Evolutionary conservation across 2,329 filamentous ascomycete genomes (phyloP).

Genomic region (Catunica adiposa): DNA sequence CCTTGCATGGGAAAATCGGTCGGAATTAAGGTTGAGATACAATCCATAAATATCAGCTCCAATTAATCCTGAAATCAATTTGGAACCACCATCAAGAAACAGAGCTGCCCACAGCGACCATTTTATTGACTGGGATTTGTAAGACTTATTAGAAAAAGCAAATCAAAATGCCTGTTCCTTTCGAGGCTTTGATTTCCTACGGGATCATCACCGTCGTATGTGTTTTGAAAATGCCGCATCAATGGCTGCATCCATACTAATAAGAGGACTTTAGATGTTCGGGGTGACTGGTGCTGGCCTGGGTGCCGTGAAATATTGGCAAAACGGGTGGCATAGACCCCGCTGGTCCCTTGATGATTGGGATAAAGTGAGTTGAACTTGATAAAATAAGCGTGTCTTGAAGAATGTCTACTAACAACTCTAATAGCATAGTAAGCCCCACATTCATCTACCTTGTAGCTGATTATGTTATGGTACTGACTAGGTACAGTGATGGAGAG

Average conservation of each 20-base stretch:
- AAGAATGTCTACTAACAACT: constrained; percentile 19
- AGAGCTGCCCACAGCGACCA: too few relatives aligned
- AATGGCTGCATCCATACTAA: constrained; percentile 17
- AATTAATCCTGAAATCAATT: too few relatives aligned
- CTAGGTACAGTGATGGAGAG: constrained; percentile 43
- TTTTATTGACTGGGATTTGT: too few relatives aligned
- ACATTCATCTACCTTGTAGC: too few relatives aligned
- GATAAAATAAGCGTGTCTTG: background rate
- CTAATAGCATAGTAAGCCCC: constrained; percentile 35
- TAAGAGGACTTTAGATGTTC: constrained; percentile 38
- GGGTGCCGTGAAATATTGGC: constrained; percentile 37
- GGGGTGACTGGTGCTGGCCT: constrained; percentile 42
- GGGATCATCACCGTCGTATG: constrained; percentile 46
- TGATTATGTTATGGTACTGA: constrained; percentile 4
- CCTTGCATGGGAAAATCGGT: too few relatives aligned
- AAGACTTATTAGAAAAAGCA: too few relatives aligned
- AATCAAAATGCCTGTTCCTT: constrained; percentile 43
- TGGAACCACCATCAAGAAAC: too few relatives aligned
- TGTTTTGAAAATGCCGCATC: constrained; percentile 14
- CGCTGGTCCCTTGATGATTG: constrained; percentile 46
- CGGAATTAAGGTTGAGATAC: too few relatives aligned
- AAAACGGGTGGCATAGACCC: constrained; percentile 44
- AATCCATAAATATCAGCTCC: too few relatives aligned
- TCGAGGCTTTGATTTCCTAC: constrained; percentile 48
- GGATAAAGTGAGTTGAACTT: constrained; percentile 35